These are phyloP conservation scores for Filobasidium wieringae DNA, from an alignment of 768 basidiomycete species.

Conservation along the genomic window DNA sequence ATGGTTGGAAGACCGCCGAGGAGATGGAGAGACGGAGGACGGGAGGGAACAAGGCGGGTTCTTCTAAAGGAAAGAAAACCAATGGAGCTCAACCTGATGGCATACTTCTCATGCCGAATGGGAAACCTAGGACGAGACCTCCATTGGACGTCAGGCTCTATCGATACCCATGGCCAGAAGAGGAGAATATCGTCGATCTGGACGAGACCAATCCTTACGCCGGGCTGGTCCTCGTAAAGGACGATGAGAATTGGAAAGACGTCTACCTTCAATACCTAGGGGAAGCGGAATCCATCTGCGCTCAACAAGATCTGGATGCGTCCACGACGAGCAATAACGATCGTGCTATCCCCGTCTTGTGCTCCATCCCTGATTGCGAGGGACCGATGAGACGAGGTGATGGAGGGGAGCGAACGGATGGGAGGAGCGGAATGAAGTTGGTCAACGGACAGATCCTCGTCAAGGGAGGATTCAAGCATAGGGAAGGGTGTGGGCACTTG, in stretches of 20 bases:
- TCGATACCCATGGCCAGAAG: slow-evolving; percentile 27
- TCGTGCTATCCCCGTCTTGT: slow-evolving; percentile 16
- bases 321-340: slow-evolving; percentile 3
- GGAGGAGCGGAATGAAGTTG: slow-evolving; percentile 29
- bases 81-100: background rate
- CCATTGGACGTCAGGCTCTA: slow-evolving; percentile 29
- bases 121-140: slow-evolving; percentile 17
- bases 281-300: slow-evolving; percentile 16
- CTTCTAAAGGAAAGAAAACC: slow-evolving; percentile 5
- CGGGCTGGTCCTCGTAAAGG: slow-evolving; percentile 28
- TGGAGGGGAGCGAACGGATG: slow-evolving; percentile 34
- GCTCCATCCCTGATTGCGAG: slow-evolving; percentile 35
- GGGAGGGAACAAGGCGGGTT: slow-evolving; percentile 2
- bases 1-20: slow-evolving; percentile 23
- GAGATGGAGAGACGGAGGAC: slow-evolving; percentile 13
- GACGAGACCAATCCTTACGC: slow-evolving; percentile 12
- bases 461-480: slow-evolving; percentile 19
- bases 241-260: slow-evolving; percentile 22
- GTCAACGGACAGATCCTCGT: slow-evolving; percentile 10
- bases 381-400: slow-evolving; percentile 31
- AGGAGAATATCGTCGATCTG: slow-evolving; percentile 12
- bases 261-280: slow-evolving; percentile 25
- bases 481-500: slow-evolving; percentile 31
- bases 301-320: background rate
- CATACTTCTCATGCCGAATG: background rate